Evolutionary conservation across 495 filamentous ascomycete species (phyloP), one percentile per base, ranked within the genome.

Genomic region (Podospora anserina): DNA sequence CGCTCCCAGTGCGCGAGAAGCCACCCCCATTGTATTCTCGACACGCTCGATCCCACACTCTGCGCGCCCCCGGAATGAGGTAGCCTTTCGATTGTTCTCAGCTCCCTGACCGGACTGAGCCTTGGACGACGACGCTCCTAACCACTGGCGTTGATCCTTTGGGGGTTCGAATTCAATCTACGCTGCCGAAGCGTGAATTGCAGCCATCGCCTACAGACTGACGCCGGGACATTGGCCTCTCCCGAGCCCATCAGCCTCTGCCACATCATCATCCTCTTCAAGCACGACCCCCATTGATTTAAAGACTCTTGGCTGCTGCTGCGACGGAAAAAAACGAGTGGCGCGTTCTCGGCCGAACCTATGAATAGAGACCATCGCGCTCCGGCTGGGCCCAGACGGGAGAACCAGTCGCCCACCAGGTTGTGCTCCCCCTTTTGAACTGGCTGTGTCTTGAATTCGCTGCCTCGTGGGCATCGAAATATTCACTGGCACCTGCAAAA

Each of bases 281-380:
- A 44, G 63, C 61, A 57, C 63, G 56, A 57, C 54, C 19, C 66
- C 66, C 32, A 65, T 63, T 62, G 64, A 61, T 65, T 63, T 23
- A 23, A 68, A 69, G 68, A 57, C 70, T 62, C 55, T 69, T 70
- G 66, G 69, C 59, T 16, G 9, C 28, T 44, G 49, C 30, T 19
- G 61, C 16, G 28, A 28, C 34, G 19, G 30, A 32, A 32, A 28
- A 19, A 63, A 13, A 39, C 60, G 58, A 56, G 61, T 64, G 69
- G 75, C 70, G 65, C 68, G 71, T 71, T 72, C 68, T 66, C 62
- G 68, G 55, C 65, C 58, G 65, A 63, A 76, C 76, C 73, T 78
- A 87, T 87, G 85, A 80, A 82, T 78, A 80, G 80, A 78, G 83
- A 86, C 75, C 79, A 81, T 76, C 83, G 78, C 72, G 79, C 80